Conservation (phyloP, 306 rosid species). For the Hippophae tibetana region DNA sequence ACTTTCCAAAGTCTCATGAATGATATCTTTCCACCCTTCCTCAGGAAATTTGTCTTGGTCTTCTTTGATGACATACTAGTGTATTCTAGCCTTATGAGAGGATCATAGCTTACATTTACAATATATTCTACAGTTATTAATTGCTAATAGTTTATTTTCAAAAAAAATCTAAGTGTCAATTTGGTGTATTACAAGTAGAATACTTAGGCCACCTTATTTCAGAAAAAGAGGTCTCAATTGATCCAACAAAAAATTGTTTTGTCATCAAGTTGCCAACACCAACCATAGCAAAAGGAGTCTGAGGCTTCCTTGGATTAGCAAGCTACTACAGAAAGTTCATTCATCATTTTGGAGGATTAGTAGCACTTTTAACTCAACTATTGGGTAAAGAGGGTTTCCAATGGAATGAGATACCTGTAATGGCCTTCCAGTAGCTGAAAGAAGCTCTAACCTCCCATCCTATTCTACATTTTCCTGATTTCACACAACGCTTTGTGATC, state of each 20-base stretch:
- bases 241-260: background rate
- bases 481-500: background rate
- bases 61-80: no score
- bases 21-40: no score
- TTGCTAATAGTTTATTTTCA: background rate
- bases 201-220: conserved; percentile 1
- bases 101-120: background rate
- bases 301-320: no score
- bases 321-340: no score
- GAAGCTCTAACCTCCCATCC: background rate
- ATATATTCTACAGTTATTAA: background rate
- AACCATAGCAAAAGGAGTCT: no score
- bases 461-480: background rate
- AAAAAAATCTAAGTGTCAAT: background rate
- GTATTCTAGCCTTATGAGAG: no score
- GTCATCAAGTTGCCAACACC: no score
- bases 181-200: background rate
- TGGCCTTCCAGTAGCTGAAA: background rate
- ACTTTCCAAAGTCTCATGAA: no score
- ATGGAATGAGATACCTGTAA: background rate
- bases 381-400: background rate
- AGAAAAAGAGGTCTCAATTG: background rate
- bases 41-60: no score
- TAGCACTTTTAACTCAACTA: background rate
- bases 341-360: no score